Percentiles rank a stretch among this genome's conserved stretches.
Evolutionary conservation across 257 asterid species (phyloP).

Genomic region (Solanum commersonii): DNA sequence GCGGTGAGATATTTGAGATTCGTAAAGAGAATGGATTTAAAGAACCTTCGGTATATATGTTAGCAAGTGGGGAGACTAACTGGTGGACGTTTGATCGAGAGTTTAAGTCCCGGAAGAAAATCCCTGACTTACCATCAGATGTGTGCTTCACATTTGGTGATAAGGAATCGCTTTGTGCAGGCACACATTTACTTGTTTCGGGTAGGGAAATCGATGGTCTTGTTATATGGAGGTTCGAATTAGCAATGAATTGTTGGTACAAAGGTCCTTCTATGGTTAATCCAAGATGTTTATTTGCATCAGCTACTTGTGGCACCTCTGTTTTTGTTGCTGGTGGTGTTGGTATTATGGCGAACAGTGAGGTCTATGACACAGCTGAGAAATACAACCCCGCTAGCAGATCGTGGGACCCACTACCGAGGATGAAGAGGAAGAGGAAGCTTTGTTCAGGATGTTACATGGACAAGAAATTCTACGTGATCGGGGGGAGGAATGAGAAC

Average conservation of each 20-base stretch:
- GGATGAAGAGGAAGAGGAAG: slow-evolving; percentile 46
- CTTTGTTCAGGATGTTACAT: slow-evolving; percentile 62
- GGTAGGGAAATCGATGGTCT: slow-evolving; percentile 64
- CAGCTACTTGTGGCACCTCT: slow-evolving; percentile 47
- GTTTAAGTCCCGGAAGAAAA: slow-evolving; percentile 40
- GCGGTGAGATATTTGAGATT: slow-evolving; percentile 47
- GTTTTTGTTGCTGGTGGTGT: slow-evolving; percentile 77
- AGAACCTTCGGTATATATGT: slow-evolving; percentile 64
- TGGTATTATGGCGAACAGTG: slow-evolving; percentile 13
- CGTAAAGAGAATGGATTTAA: slow-evolving; percentile 30
- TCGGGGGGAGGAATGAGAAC: slow-evolving; percentile 53
- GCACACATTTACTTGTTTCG: slow-evolving; percentile 53
- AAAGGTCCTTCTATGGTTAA: slow-evolving; percentile 60
- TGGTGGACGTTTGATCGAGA: slow-evolving; percentile 69
- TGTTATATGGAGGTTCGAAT: slow-evolving; percentile 58
- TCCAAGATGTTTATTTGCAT: slow-evolving; percentile 73
- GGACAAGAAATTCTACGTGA: slow-evolving; percentile 57
- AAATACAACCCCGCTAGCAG: slow-evolving; percentile 36
- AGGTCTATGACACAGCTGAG: slow-evolving; percentile 46
- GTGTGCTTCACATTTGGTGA: slow-evolving; percentile 48
- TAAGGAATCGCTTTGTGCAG: slow-evolving; percentile 67
- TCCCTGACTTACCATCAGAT: slow-evolving; percentile 60
- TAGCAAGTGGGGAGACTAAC: slow-evolving; percentile 50
- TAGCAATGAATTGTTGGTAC: slow-evolving; percentile 47
- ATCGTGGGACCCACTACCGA: slow-evolving; percentile 53